Base-by-base conservation (phyloP, 1,284 basidiomycete genomes). In the Wolfiporia cocos region DNA sequence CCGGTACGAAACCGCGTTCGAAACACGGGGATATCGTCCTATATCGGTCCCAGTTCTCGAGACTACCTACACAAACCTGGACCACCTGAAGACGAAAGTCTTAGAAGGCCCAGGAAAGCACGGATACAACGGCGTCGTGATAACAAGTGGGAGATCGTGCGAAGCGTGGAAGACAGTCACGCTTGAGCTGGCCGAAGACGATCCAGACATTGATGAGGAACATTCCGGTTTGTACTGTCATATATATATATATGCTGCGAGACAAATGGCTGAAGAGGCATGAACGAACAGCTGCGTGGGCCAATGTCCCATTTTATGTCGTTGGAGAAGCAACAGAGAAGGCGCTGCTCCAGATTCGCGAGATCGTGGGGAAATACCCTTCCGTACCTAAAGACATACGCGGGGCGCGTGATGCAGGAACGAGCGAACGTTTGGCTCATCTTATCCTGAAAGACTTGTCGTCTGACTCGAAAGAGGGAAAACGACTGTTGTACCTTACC, bases 131-230 rank as follows among this genome's bases (percentile, higher is more conserved):
- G 87, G 80, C 3, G 80, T 88, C 3, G 71, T 90, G 36, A 57
- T 90, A 17, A 90, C 88, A 1, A 87, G 84, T 53, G 78, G 73
- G 19, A 68, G 87, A 35, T 75, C 82, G 1, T 78, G 77, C 45
- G 80, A 86, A 35, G 82, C 81, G 1, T 86, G 84, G 77, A 55
- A 38, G 37, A 34, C 37, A 15, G 41, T 35, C 24, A 35, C 28
- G n/a, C 35, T 34, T 29, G 32, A 55, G 34, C 42, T 65, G 18
- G 34, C 48, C 24, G 15, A 44, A 14, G 40, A 34, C n/a, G 37
- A 31, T 14, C 17, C 37, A 1, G 20, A 30, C 7, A 14, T 24
- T 9, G 42, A 29, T 15, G 22, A 17, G 22, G 39, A 26, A 10
- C n/a, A 33, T 7, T 24, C 34, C 15, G 35, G 41, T 37, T 35